phyloP scores from a whole-genome alignment of 768 basidiomycete species.

The Porphyrellus cyaneotinctus region DNA sequence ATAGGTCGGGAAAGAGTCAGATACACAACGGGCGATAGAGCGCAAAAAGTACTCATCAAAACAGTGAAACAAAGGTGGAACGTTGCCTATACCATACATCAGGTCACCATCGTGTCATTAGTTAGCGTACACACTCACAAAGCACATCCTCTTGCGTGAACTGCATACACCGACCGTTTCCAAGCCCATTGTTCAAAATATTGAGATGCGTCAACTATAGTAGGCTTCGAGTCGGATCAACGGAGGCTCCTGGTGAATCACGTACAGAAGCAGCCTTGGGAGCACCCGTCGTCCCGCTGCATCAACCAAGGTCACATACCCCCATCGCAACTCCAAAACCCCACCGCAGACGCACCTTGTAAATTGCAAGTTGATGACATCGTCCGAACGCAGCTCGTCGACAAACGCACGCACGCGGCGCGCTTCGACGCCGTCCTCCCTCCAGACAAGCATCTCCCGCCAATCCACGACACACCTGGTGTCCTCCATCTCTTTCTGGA shows the following conservation, averaged over 20 bases:
- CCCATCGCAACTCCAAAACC: neutral
- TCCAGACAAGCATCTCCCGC: constrained; percentile 69
- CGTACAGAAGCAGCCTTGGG: constrained; percentile 82
- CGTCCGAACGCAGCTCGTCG: constrained; percentile 49
- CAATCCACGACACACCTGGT: constrained; percentile 61
- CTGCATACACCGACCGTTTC: constrained; percentile 68
- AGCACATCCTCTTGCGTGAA: constrained; percentile 62
- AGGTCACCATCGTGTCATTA: neutral
- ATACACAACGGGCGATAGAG: constrained; percentile 4
- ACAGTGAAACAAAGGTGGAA: constrained; percentile 82
- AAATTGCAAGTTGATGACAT: constrained; percentile 80
- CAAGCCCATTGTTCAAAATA: constrained; percentile 72
- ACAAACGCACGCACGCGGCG: constrained; percentile 41
- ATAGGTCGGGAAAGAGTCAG: constrained; percentile 16
- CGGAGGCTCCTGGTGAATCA: neutral
- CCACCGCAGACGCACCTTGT: constrained; percentile 54
- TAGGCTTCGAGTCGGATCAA: neutral
- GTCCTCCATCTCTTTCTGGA: constrained; percentile 37
- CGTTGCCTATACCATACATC: constrained; percentile 53
- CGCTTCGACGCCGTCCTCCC: constrained; percentile 45
- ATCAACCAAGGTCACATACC: neutral
- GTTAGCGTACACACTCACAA: constrained; percentile 45
- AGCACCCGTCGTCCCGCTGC: constrained; percentile 72
- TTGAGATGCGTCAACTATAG: constrained; percentile 71
- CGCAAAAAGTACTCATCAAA: constrained; percentile 65